A percentile compares a stretch with the other conserved stretches of the same genome.
phyloP scores from a whole-genome alignment of 2,329 filamentous ascomycete genomes.

The Ceratocystis eucalypticola region DNA sequence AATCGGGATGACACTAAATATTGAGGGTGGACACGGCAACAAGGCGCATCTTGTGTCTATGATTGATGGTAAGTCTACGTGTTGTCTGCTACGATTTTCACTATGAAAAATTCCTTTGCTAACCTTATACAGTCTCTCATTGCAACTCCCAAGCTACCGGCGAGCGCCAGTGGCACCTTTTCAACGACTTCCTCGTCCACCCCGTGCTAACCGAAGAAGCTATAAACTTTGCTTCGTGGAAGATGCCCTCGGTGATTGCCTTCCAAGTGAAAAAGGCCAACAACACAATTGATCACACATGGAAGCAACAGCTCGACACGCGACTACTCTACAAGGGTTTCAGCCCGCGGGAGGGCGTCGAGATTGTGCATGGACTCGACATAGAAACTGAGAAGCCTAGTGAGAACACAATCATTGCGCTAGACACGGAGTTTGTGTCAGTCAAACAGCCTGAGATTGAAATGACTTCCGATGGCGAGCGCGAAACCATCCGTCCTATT shows the following conservation, averaged over 20 bases:
- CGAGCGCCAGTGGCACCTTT: slow-evolving; percentile 77
- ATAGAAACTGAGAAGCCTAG: slow-evolving; percentile 50
- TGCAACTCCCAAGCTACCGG: slow-evolving; percentile 31
- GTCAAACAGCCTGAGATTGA: slow-evolving; percentile 89
- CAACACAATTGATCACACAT: slow-evolving; percentile 70
- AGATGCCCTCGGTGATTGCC: slow-evolving; percentile 72
- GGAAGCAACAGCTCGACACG: slow-evolving; percentile 75
- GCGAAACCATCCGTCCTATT: slow-evolving; percentile 81
- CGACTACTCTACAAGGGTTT: slow-evolving; percentile 66
- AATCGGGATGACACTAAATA: slow-evolving; percentile 77
- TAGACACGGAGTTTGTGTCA: slow-evolving; percentile 94
- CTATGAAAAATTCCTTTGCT: neutral
- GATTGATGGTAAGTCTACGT: slow-evolving; percentile 53
- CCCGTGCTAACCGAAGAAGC: slow-evolving; percentile 66
- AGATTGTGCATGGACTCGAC: slow-evolving; percentile 48
- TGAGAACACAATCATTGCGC: slow-evolving; percentile 63
- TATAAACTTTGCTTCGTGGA: slow-evolving; percentile 80
- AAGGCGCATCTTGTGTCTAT: slow-evolving; percentile 85
- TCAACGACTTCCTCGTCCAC: slow-evolving; percentile 91
- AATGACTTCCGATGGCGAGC: slow-evolving; percentile 85
- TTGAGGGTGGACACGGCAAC: slow-evolving; percentile 63
- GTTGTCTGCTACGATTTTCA: neutral
- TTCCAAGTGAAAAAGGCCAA: slow-evolving; percentile 74
- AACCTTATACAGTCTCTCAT: slow-evolving; percentile 15
- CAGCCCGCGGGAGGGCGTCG: slow-evolving; percentile 25